Percentiles rank a stretch among this genome's conserved stretches.
phyloP scores from a whole-genome alignment of 108 stramenopile species.

The Nitzschia sp. region DNA sequence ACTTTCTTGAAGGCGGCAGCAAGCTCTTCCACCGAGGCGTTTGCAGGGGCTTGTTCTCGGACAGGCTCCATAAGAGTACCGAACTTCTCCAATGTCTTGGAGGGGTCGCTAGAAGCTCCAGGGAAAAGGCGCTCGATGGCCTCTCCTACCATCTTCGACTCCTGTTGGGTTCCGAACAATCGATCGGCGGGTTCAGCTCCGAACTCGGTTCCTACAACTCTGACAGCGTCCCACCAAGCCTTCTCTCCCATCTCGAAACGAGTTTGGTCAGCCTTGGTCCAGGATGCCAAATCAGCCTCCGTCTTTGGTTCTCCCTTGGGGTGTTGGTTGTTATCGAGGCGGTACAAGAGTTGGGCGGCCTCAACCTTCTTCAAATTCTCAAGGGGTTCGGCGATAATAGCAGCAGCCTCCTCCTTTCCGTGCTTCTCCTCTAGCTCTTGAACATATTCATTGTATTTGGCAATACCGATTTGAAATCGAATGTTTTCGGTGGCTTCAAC shows the following conservation, averaged over 20 bases:
- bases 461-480: constrained; percentile 34
- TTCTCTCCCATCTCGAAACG: constrained; percentile 43
- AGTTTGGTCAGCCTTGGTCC: constrained; percentile 36
- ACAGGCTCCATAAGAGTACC: constrained; percentile 30
- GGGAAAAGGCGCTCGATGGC: constrained; percentile 29
- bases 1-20: constrained; percentile 28
- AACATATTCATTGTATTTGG: constrained; percentile 42
- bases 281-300: constrained; percentile 24
- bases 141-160: constrained; percentile 19
- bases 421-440: constrained; percentile 35
- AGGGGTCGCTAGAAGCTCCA: constrained; percentile 14
- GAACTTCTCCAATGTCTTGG: constrained; percentile 14
- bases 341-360: constrained; percentile 31
- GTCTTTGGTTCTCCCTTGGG: constrained; percentile 41
- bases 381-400: constrained; percentile 29
- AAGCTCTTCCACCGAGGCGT: constrained; percentile 19
- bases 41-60: constrained; percentile 14
- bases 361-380: constrained; percentile 32
- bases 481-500: constrained; percentile 34
- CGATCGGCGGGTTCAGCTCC: constrained; percentile 29
- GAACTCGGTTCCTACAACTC: constrained; percentile 38
- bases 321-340: constrained; percentile 28
- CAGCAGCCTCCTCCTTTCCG: constrained; percentile 34
- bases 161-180: constrained; percentile 33
- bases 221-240: constrained; percentile 30